A percentile compares a stretch with the other conserved stretches of the same genome.
Conservation (phyloP, 2,329 filamentous ascomycete species). For the Cordyceps cicadae region DNA sequence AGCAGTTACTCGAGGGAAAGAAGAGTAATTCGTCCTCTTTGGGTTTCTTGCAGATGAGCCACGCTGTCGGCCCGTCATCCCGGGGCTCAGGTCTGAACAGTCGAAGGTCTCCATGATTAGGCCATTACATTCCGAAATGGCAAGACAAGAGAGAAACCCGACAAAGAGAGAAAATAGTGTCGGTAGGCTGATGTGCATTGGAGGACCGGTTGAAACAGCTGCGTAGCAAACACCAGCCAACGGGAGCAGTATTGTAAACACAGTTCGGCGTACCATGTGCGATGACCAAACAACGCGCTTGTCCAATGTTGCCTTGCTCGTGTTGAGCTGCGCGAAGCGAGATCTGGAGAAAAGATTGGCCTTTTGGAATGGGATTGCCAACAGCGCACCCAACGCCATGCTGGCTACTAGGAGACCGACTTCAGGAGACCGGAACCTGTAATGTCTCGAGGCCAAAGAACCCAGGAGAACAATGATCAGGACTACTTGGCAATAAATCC, state of each 20-base stretch:
- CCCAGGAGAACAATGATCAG: constrained; percentile 65
- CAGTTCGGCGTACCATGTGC: constrained; percentile 58
- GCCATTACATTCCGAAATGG: constrained; percentile 67
- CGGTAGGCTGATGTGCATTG: constrained; percentile 53
- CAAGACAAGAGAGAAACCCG: constrained; percentile 64
- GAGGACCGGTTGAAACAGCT: constrained; percentile 54
- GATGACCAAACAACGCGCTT: constrained; percentile 60
- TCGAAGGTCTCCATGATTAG: constrained; percentile 77
- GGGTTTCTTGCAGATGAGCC: constrained; percentile 29
- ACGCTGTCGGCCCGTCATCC: constrained; percentile 52
- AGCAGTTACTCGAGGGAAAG: constrained; percentile 64
- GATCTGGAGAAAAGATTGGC: constrained; percentile 61
- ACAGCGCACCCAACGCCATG: constrained; percentile 58
- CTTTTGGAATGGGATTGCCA: constrained; percentile 67
- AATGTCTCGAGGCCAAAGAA: constrained; percentile 61
- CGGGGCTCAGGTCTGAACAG: constrained; percentile 68
- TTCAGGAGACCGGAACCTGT: constrained; percentile 53
- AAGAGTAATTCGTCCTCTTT: constrained; percentile 62
- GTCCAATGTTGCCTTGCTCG: constrained; percentile 59
- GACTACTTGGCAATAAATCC: constrained; percentile 72
- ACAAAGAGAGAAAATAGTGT: constrained; percentile 57
- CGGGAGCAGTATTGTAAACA: constrained; percentile 61
- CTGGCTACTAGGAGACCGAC: constrained; percentile 60
- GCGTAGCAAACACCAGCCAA: constrained; percentile 61
- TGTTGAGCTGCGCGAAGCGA: constrained; percentile 48